Conservation (phyloP, 1,284 basidiomycete species). For the Vanrija sp. region DNA sequence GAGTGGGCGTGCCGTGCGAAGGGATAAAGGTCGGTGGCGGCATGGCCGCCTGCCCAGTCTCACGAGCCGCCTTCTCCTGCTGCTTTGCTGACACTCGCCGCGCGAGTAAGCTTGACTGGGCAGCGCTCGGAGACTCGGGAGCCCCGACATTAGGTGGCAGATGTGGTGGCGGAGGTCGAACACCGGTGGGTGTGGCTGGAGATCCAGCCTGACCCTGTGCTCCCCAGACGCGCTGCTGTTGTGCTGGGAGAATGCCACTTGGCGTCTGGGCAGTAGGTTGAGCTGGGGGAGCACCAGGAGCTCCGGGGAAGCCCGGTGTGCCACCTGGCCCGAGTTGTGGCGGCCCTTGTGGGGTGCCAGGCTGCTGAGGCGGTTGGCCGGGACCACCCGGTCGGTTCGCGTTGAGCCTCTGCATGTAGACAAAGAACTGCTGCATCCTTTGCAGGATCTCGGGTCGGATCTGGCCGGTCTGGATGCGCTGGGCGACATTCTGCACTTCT, state of each 20-base stretch:
- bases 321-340: conserved; percentile 9
- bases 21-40: conserved; percentile 42
- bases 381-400: background rate
- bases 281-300: background rate
- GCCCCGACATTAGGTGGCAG: conserved; percentile 12
- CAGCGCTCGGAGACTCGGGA: conserved; percentile 10
- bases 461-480: conserved; percentile 20
- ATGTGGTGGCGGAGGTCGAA: conserved; percentile 28
- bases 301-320: conserved; percentile 14
- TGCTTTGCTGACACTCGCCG: conserved; percentile 14
- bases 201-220: conserved; percentile 8
- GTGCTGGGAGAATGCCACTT: conserved; percentile 10
- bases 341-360: conserved; percentile 7
- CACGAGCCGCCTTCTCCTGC: background rate
- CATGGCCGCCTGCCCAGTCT: conserved; percentile 21
- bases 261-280: conserved; percentile 1
- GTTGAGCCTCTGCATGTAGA: conserved; percentile 14
- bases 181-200: conserved; percentile 9
- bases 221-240: conserved; percentile 19
- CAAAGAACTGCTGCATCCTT: conserved; percentile 36
- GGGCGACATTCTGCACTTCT: conserved; percentile 20
- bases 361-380: conserved; percentile 1
- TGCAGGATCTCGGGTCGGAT: conserved; percentile 32
- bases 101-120: background rate
- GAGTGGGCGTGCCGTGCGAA: conserved; percentile 4